Percentiles rank a stretch among this genome's conserved stretches.
These are phyloP conservation scores for Phytophthora idaei DNA, from an alignment of 352 stramenopile species.

Conservation along the genomic window DNA sequence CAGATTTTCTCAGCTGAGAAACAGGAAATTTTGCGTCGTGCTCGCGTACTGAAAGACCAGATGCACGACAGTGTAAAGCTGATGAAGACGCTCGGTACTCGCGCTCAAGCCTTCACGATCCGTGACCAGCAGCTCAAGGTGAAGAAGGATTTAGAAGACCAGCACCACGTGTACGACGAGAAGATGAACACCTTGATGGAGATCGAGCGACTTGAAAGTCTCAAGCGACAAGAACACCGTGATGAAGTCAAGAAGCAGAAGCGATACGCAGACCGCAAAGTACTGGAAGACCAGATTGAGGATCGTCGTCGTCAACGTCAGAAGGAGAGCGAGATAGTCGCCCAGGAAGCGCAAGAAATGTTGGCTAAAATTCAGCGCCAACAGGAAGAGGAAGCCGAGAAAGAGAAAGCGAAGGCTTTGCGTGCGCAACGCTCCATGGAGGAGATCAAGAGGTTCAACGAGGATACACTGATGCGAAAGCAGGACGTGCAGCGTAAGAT, in stretches of 20 bases:
- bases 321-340: slow-evolving; percentile 44
- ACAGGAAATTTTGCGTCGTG: slow-evolving; percentile 57
- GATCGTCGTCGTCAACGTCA: slow-evolving; percentile 60
- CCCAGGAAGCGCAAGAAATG: slow-evolving; percentile 91
- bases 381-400: slow-evolving; percentile 71
- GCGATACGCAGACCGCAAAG: slow-evolving; percentile 77
- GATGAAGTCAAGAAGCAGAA: slow-evolving; percentile 91
- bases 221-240: slow-evolving; percentile 89
- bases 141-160: slow-evolving; percentile 64
- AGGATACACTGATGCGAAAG: slow-evolving; percentile 51
- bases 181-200: slow-evolving; percentile 96
- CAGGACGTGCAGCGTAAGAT: slow-evolving; percentile 76
- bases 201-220: slow-evolving; percentile 91
- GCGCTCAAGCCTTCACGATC: slow-evolving; percentile 94
- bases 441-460: slow-evolving; percentile 79
- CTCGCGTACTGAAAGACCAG: slow-evolving; percentile 69
- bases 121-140: slow-evolving; percentile 92
- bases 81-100: slow-evolving; percentile 91
- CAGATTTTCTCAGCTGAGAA: slow-evolving; percentile 78
- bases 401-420: slow-evolving; percentile 69
- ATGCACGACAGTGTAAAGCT: slow-evolving; percentile 94
- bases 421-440: slow-evolving; percentile 64
- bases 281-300: slow-evolving; percentile 90
- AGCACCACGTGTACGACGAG: slow-evolving; percentile 91
- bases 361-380: slow-evolving; percentile 83